A percentile compares a stretch with the other conserved stretches of the same genome.
phyloP scores from a whole-genome alignment of 2,329 filamentous ascomycete genomes.

The Balansia obtecta region DNA sequence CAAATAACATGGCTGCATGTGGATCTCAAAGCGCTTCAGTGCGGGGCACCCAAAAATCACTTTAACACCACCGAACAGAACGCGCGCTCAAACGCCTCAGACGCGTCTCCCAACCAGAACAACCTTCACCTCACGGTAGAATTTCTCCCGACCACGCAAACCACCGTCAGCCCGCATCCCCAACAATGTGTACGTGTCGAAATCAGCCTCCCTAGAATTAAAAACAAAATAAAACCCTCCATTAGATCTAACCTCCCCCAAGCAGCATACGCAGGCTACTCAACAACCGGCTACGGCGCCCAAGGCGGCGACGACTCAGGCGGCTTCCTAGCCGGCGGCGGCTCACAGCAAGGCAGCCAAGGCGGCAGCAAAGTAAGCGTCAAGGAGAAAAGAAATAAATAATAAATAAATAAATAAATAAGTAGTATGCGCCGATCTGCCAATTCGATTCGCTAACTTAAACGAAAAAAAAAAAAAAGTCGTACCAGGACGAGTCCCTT shows the following conservation, averaged over 20 bases:
- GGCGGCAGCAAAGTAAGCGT: slow-evolving; percentile 31
- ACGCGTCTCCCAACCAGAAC: slow-evolving; percentile 7
- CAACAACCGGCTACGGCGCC: slow-evolving; percentile 35
- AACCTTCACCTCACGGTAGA: no score
- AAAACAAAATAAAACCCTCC: no score
- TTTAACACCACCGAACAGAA: slow-evolving; percentile 9
- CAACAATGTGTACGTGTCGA: slow-evolving; percentile 23
- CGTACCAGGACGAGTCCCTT: slow-evolving; percentile 70
- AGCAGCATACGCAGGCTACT: slow-evolving; percentile 40
- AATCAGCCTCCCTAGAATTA: neutral
- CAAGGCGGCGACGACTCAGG: slow-evolving; percentile 48
- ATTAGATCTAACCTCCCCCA: slow-evolving; percentile 5
- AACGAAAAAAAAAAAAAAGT: slow-evolving; percentile 27
- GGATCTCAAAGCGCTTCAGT: no score
- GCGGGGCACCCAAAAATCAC: neutral
- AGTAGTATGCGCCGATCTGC: no score
- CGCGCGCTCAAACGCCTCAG: slow-evolving; percentile 5
- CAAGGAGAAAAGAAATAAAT: no score
- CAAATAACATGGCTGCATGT: no score
- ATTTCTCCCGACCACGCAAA: neutral
- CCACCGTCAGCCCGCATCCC: slow-evolving; percentile 1
- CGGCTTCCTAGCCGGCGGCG: slow-evolving; percentile 46
- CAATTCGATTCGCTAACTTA: neutral
- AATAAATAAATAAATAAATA: no score
- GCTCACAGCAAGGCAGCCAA: slow-evolving; percentile 48